These are phyloP conservation scores for Ophiostoma novo-ulmi DNA, from an alignment of 2,329 filamentous ascomycete genomes.

Conservation along the genomic window DNA sequence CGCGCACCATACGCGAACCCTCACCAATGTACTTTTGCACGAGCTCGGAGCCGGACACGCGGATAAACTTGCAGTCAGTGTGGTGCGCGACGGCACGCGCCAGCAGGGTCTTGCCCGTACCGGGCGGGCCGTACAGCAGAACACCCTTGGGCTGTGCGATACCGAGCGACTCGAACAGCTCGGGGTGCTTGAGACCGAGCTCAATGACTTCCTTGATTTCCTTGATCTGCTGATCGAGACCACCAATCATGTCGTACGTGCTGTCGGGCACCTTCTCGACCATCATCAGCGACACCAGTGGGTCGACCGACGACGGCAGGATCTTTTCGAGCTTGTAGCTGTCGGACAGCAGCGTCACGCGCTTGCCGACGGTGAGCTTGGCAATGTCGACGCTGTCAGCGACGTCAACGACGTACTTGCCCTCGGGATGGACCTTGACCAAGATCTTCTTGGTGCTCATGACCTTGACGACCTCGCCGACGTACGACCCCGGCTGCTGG, in stretches of 20 bases:
- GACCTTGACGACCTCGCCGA: constrained; percentile 99
- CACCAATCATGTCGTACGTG: constrained; percentile 99
- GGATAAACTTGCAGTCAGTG: constrained; percentile 98
- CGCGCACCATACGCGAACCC: constrained; percentile 95
- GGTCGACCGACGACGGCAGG: constrained; percentile 94
- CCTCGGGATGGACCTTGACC: constrained; percentile 97
- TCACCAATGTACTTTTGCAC: constrained; percentile 99
- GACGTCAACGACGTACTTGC: constrained; percentile 99
- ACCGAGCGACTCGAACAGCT: constrained; percentile 97
- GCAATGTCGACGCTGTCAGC: constrained; percentile 88
- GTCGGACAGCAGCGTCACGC: constrained; percentile 92
- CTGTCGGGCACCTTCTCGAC: constrained; percentile 99
- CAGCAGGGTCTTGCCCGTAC: constrained; percentile 93
- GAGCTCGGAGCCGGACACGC: constrained; percentile 90
- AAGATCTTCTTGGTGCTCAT: constrained; percentile 99
- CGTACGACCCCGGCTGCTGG: constrained; percentile 96
- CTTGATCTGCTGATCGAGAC: constrained; percentile 97
- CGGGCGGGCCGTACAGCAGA: constrained; percentile 89
- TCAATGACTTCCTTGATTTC: constrained; percentile 99
- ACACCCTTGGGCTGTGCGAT: constrained; percentile 98
- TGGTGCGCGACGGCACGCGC: constrained; percentile 96
- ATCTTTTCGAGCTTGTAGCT: constrained; percentile 99
- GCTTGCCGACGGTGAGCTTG: constrained; percentile 96
- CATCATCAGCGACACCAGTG: constrained; percentile 99
- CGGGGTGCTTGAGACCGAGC: constrained; percentile 94